Evolutionary conservation across 2,329 filamentous ascomycete genomes (phyloP), one percentile per base, ranked within the genome.

Genomic region (Trichoderma sp.): DNA sequence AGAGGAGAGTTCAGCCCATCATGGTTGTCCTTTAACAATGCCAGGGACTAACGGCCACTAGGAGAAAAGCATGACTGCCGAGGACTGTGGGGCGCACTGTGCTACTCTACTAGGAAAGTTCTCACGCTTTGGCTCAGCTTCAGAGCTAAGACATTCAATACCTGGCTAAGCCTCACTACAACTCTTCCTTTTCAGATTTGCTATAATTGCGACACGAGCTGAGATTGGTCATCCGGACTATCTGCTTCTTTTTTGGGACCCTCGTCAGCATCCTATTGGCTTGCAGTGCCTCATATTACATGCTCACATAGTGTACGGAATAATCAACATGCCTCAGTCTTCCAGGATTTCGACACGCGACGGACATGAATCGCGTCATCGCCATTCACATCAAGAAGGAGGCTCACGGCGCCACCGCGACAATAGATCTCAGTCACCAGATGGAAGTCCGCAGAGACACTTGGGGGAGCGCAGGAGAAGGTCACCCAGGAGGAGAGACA

Each of bases 391-490:
- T n/a, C 71, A 71, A 2, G 71, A 59, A 18, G 59, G 45, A 14
- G 38, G 41, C 38, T 62, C 75, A 33, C 65, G 71, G 16, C 71
- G 31, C 41, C 64, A 50, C 18, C 71, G 60, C 29, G 62, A 72
- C 12, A 45, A 62, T 12, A 50, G 72, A 38, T 76, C 72, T n/a
- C 31, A 21, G 9, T 76, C 75, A 14, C 75, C 75, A 29, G 29
- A 31, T n/a, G 62, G 66, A 62, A 72, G 67, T 12, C 29, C 31
- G 11, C 75, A 56, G 7, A 53, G 76, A 63, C 24, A 69, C 27
- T 69, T 75, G 9, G 62, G 74, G 35, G 78, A 80, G 68, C 73
- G 78, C 63, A 27, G 66, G 41, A 69, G 41, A 29, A 60, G 33
- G 21, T 71, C 71, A 7, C 60, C 72, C 11, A 29, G 56, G 33